Percentiles rank a stretch among this genome's conserved stretches.
Conservation (phyloP, 1,139 yeast genomes). For the Scheffersomyces titani region DNA sequence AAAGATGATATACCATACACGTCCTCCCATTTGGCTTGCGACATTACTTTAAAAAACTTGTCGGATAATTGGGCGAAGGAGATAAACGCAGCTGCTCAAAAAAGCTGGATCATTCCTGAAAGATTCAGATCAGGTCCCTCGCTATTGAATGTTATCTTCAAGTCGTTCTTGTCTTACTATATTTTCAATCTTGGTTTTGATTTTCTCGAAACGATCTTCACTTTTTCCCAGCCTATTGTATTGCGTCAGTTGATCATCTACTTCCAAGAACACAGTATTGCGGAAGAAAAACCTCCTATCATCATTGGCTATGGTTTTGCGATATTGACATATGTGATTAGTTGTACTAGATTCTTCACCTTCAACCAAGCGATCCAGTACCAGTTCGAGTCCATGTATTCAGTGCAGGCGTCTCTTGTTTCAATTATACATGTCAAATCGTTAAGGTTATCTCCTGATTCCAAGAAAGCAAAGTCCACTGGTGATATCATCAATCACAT, state of each 20-base stretch:
- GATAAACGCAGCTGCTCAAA: slow-evolving; percentile 1
- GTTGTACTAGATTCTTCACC: slow-evolving; percentile 17
- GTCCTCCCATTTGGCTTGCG: slow-evolving; percentile 7
- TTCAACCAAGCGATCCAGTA: slow-evolving; percentile 15
- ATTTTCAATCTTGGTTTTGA: slow-evolving; percentile 9
- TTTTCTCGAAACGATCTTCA: slow-evolving; percentile 12
- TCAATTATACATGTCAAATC: slow-evolving; percentile 26
- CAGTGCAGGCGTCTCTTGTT: slow-evolving; percentile 17
- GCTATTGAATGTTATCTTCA: slow-evolving; percentile 15
- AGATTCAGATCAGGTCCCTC: slow-evolving; percentile 15
- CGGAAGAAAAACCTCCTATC: slow-evolving; percentile 18
- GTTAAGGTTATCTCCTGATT: slow-evolving; percentile 25
- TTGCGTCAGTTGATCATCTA: slow-evolving; percentile 22
- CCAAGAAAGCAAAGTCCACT: slow-evolving; percentile 25
- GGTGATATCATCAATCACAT: slow-evolving; percentile 32
- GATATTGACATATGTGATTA: slow-evolving; percentile 16
- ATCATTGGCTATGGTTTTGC: slow-evolving; percentile 24
- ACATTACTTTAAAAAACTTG: slow-evolving; percentile 7
- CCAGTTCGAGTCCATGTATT: slow-evolving; percentile 12
- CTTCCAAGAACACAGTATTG: slow-evolving; percentile 11
- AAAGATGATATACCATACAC: slow-evolving; percentile 21
- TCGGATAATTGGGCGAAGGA: slow-evolving; percentile 9
- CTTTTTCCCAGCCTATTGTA: slow-evolving; percentile 22
- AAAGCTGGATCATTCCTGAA: neutral
- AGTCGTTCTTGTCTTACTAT: slow-evolving; percentile 11